Evolutionary conservation across 2,329 filamentous ascomycete genomes (phyloP).

Genomic region (Pyrenochaeta sp.): DNA sequence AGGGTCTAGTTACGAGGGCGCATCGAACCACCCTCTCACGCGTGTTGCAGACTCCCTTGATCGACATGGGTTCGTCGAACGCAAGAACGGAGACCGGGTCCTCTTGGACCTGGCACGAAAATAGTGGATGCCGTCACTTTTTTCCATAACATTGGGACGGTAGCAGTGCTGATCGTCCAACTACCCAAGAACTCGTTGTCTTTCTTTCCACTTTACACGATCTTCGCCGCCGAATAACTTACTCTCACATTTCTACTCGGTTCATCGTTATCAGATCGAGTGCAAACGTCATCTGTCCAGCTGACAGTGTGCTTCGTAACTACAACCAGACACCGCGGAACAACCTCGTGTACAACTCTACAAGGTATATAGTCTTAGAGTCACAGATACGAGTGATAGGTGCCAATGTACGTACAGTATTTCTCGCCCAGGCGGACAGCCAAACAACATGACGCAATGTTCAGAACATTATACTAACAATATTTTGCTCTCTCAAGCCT

Average conservation of each 20-base stretch:
- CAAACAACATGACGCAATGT: background rate
- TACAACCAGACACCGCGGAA: background rate
- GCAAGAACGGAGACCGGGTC: conserved; percentile 23
- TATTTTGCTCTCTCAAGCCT: background rate
- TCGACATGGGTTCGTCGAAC: conserved; percentile 28
- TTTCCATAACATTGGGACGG: conserved; percentile 14
- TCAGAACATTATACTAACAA: conserved; percentile 5
- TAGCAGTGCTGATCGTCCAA: conserved; percentile 1
- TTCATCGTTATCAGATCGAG: background rate
- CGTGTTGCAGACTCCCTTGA: conserved; percentile 25
- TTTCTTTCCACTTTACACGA: background rate
- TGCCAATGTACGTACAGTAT: conserved; percentile 7
- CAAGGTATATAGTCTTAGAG: background rate
- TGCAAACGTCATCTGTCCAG: background rate
- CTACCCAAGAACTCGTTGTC: background rate
- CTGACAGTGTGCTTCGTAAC: conserved; percentile 8
- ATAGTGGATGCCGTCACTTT: conserved; percentile 26
- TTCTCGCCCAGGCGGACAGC: background rate
- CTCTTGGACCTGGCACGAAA: conserved; percentile 27
- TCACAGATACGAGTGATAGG: conserved; percentile 8
- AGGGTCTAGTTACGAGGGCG: conserved; percentile 24
- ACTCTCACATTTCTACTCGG: background rate
- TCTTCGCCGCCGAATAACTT: background rate
- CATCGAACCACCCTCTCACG: conserved; percentile 42
- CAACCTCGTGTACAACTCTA: background rate